Evolutionary conservation across 2,329 filamentous ascomycete genomes (phyloP), one percentile per base, ranked within the genome.

Genomic region (Epichloe typhina): DNA sequence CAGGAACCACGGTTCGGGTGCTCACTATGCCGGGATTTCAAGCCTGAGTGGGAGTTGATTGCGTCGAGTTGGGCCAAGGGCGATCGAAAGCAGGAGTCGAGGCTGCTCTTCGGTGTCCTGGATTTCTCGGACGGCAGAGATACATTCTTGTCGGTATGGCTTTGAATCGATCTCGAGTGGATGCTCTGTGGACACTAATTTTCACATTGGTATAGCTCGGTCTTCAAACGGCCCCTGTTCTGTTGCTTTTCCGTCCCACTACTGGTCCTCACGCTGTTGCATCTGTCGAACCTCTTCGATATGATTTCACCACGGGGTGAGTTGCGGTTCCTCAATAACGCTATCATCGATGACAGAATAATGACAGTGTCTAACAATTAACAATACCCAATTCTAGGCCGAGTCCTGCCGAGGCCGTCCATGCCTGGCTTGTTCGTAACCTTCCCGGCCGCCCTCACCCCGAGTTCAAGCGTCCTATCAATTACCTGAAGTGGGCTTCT

Each of bases 21-120:
- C 66, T 74, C 82, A 57, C 74, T 97, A 46, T 98, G 93, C 68
- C 79, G 82, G 49, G 88, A 95, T 49, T 95, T 98, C 67, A 86
- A 95, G 66, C 85, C 90, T 1, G 93, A 98, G 69, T 98, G 89
- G 86, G 86, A 94, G 50, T 68, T 97, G 50, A 71, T 98, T 50
- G 80, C 80, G 50, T 86, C 82, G 67, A 93, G 86, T 69, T 98
- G 93, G 93, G 75, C 76, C 55, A 88, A 86, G 66, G 89, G 87
- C 7, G 86, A 95, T 67, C 88, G 84, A 72, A 72, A 79, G 53
- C 84, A 75, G 49, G 76, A 87, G 57, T 84, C 82, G 31, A 77
- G 84, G 54, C 61, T 95, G 56, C 66, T 97, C 43, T 94, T 91
- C 69, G 84, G 80, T 23, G 91, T 86, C 6, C 70, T 98, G 60